phyloP scores from a whole-genome alignment of 2,329 filamentous ascomycete genomes.

The Didymella arachidicola region DNA sequence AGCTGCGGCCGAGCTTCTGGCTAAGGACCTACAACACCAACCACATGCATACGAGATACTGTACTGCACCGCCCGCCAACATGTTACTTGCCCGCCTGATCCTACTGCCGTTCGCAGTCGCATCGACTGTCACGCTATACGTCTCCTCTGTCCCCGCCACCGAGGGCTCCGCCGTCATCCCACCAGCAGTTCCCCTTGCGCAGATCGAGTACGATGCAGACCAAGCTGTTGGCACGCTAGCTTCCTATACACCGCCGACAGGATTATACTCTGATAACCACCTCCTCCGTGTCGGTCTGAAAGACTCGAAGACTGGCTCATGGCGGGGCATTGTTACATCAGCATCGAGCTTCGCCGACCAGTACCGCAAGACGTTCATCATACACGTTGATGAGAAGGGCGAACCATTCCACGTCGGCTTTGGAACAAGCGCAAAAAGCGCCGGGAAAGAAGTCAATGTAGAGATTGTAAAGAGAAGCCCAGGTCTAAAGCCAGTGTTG shows the following conservation, averaged over 20 bases:
- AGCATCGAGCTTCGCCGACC: conserved; percentile 52
- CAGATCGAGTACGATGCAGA: conserved; percentile 54
- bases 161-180: conserved; percentile 65
- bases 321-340: conserved; percentile 58
- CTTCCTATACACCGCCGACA: conserved; percentile 48
- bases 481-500: conserved; percentile 54
- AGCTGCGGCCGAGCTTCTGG: conserved; percentile 13
- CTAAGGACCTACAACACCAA: conserved; percentile 10
- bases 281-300: conserved; percentile 56
- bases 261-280: conserved; percentile 47
- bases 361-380: conserved; percentile 54
- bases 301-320: conserved; percentile 46
- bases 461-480: conserved; percentile 50
- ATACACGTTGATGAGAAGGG: conserved; percentile 56
- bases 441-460: conserved; percentile 52
- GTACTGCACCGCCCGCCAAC: conserved; percentile 22
- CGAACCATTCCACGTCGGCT: conserved; percentile 56
- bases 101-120: conserved; percentile 49
- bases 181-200: conserved; percentile 52
- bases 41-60: conserved; percentile 3
- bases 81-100: conserved; percentile 50
- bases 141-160: conserved; percentile 86
- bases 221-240: conserved; percentile 45
- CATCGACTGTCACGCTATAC: conserved; percentile 50
- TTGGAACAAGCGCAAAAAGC: conserved; percentile 47